Evolutionary conservation across 2,329 filamentous ascomycete species (phyloP).

Genomic region (Colletotrichum shisoi): DNA sequence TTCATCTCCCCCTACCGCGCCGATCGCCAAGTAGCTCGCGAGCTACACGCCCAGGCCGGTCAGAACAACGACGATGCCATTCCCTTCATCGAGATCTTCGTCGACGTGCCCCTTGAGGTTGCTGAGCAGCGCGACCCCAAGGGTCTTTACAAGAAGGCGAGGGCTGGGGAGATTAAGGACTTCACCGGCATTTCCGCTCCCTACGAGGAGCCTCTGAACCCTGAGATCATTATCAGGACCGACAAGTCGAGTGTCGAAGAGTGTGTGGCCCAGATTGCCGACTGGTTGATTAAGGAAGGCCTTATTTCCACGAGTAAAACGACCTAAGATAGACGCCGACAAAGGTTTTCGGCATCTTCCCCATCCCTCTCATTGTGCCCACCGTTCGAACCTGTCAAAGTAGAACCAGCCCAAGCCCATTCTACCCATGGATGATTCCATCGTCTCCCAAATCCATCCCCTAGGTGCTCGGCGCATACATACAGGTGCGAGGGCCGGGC

Average conservation of each 20-base stretch:
- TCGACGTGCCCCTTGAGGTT: constrained; percentile 89
- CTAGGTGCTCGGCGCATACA: constrained; percentile 9
- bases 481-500: constrained; percentile 3
- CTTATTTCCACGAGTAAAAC: constrained; percentile 55
- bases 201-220: constrained; percentile 85
- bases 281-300: constrained; percentile 77
- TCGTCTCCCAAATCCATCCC: background rate
- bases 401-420: constrained; percentile 9
- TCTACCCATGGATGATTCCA: constrained; percentile 7
- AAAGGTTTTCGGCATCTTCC: background rate
- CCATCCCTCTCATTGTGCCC: constrained; percentile 5
- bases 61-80: constrained; percentile 71
- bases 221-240: constrained; percentile 88
- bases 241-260: constrained; percentile 86
- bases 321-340: constrained; percentile 34
- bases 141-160: constrained; percentile 96
- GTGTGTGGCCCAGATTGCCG: constrained; percentile 82
- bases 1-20: constrained; percentile 96
- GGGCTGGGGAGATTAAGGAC: constrained; percentile 92
- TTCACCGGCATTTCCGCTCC: constrained; percentile 96
- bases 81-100: constrained; percentile 91
- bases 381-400: constrained; percentile 16
- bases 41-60: constrained; percentile 73
- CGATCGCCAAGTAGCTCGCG: constrained; percentile 82
- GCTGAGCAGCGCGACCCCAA: constrained; percentile 97